Base-by-base conservation (phyloP, 805 yeast species). In the Metschnikowia proteae region DNA sequence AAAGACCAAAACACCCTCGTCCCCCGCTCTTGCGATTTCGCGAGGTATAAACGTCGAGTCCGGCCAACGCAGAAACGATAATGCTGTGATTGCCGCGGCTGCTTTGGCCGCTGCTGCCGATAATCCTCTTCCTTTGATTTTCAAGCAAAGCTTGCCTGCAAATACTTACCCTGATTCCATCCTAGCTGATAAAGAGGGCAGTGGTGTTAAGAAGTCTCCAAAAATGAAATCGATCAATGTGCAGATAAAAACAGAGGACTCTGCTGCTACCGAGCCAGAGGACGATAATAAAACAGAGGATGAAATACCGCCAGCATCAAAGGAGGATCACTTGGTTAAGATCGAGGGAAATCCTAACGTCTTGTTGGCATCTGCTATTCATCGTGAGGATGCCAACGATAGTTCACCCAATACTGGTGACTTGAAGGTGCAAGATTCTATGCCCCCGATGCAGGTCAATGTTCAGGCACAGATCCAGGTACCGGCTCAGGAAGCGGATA, bases 101-200 rank as follows among this genome's bases (percentile, higher is more conserved):
- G 92, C 92, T 0, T 69, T 86, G 44, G 89, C 90, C 3, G 88
- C 87, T 0, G 94, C 92, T 0, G 91, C 91, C 2, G 87, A 83
- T 10, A 76, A 81, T 10, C 94, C 94, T 1, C 61, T 86, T 32
- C 90, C 90, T 1, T 58, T 71, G 45, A 45, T 47, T 29, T 53
- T 49, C 37, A 66, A 65, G 38, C 50, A 32, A 33, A 25, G 23
- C 29, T 36, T 47, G 17, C 29, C 35, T n/a, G 26, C 39, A 11
- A 30, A 6, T n/a, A 26, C 43, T 6, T 47, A 37, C 11, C n/a
- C 29, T 11, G 7, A 8, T 5, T 5, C 33, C 27, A 42, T 32
- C 30, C 30, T 17, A 22, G 23, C 22, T 10, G 29, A 33, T 4
- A 42, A 42, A 13, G 31, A 13, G 10, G 33, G 27, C 27, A 38